Conservation (phyloP, 768 basidiomycete genomes). For the Podaxis sp. region DNA sequence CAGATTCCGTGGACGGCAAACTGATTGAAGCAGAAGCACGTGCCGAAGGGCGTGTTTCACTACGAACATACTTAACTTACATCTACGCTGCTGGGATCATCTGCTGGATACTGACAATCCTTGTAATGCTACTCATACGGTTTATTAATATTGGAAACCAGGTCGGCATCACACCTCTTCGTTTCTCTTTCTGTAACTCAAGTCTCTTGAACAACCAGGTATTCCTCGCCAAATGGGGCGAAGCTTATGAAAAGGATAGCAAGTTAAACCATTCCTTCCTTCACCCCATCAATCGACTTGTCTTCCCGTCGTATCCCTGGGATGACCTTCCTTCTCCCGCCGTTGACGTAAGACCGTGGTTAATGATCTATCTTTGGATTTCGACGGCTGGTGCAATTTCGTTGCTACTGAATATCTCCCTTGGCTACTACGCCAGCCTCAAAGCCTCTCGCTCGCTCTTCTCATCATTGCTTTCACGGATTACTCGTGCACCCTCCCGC, state of each 20-base stretch:
- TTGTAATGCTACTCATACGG: slow-evolving; percentile 50
- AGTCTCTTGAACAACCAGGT: slow-evolving; percentile 32
- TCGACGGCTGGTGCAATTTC: slow-evolving; percentile 53
- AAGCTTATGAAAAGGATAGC: slow-evolving; percentile 46
- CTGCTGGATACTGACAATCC: slow-evolving; percentile 50
- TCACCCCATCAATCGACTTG: slow-evolving; percentile 14
- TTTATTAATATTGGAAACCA: slow-evolving; percentile 54
- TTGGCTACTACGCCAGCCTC: slow-evolving; percentile 67
- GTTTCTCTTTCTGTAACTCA: neutral
- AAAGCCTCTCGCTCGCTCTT: slow-evolving; percentile 64
- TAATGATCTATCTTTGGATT: slow-evolving; percentile 59
- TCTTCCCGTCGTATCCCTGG: slow-evolving; percentile 35
- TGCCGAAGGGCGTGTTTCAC: slow-evolving; percentile 61
- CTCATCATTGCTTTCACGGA: slow-evolving; percentile 42
- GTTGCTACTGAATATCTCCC: slow-evolving; percentile 48
- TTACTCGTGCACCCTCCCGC: slow-evolving; percentile 59
- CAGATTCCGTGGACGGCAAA: slow-evolving; percentile 35
- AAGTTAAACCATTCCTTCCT: neutral
- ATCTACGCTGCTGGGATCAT: slow-evolving; percentile 54
- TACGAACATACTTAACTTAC: slow-evolving; percentile 58
- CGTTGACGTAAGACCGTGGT: slow-evolving; percentile 59
- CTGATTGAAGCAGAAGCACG: slow-evolving; percentile 59
- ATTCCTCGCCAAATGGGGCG: slow-evolving; percentile 66
- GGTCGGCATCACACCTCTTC: slow-evolving; percentile 27
- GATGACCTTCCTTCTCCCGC: slow-evolving; percentile 52